phyloP scores from a whole-genome alignment of 208 protist species.

The Leishmania martiniquensis region DNA sequence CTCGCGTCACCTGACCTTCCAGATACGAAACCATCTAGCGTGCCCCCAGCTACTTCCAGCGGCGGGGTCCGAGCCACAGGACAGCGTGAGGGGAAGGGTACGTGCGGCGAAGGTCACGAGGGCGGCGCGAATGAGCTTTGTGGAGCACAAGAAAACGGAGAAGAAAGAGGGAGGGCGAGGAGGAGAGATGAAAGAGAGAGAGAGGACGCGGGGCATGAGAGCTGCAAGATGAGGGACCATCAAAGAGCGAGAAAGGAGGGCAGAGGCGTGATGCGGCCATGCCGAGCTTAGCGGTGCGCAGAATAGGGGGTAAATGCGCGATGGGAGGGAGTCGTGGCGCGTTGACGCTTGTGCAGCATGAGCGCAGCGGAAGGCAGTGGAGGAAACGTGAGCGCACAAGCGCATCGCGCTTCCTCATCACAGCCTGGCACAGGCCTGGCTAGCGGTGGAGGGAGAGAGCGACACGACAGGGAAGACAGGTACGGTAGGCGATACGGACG shows the following conservation, averaged over 20 bases:
- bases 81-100: not conserved
- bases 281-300: not conserved
- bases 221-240: not conserved
- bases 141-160: not conserved
- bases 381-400: not conserved
- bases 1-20: slow-evolving; percentile 47
- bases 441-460: too few relatives aligned
- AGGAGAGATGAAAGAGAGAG: not conserved
- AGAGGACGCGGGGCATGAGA: not conserved
- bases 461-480: not conserved
- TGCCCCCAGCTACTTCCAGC: not conserved
- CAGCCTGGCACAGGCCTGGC: not conserved
- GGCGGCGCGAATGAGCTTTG: not conserved
- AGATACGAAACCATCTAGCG: slow-evolving; percentile 37
- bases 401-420: not conserved
- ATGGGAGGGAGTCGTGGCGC: not conserved
- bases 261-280: not conserved
- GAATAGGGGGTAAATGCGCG: too few relatives aligned
- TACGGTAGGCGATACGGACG: not conserved
- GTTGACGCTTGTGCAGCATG: not conserved
- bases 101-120: not conserved
- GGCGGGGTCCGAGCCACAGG: not conserved
- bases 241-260: not conserved
- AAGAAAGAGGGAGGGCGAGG: not conserved
- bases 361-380: not conserved